These are phyloP conservation scores for Metschnikowia baotianmanensis DNA, from an alignment of 805 yeast species.

Conservation along the genomic window DNA sequence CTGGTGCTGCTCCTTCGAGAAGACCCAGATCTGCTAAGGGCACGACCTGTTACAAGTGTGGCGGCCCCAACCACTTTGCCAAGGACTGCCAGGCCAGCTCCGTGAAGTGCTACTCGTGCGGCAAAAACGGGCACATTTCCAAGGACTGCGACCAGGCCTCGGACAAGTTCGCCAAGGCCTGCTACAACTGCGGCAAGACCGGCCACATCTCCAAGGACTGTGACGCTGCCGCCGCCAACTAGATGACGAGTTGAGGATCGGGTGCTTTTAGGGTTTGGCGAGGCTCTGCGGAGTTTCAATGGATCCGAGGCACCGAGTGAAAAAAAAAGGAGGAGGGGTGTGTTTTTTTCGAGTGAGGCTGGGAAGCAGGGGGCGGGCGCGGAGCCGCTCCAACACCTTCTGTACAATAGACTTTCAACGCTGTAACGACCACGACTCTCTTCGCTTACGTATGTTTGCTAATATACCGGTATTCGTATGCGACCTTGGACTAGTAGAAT, in stretches of 20 bases:
- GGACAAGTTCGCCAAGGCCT: slow-evolving; percentile 49
- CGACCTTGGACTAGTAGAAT: no score
- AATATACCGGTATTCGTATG: slow-evolving; percentile 4
- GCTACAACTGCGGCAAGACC: slow-evolving; percentile 71
- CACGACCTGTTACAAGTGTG: slow-evolving; percentile 83
- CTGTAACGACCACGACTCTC: slow-evolving; percentile 19
- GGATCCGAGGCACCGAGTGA: neutral
- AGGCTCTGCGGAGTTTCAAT: neutral
- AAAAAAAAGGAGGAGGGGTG: neutral
- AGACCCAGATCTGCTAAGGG: slow-evolving; percentile 25
- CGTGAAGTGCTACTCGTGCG: slow-evolving; percentile 89
- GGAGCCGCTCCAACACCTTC: slow-evolving; percentile 15
- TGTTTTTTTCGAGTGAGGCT: slow-evolving; percentile 11
- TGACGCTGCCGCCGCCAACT: slow-evolving; percentile 25
- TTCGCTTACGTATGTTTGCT: slow-evolving; percentile 11
- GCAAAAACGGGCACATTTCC: slow-evolving; percentile 84
- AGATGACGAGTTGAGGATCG: neutral
- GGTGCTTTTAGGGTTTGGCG: neutral
- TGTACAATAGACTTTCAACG: slow-evolving; percentile 17
- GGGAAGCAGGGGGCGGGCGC: slow-evolving; percentile 17
- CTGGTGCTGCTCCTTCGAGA: slow-evolving; percentile 10
- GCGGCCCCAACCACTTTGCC: slow-evolving; percentile 91
- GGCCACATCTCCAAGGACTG: slow-evolving; percentile 92
- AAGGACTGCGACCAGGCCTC: slow-evolving; percentile 68
- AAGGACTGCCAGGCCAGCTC: slow-evolving; percentile 76